Evolutionary conservation across 2,329 filamentous ascomycete genomes (phyloP), one percentile per base, ranked within the genome.

Genomic region (Endoconidiophora laricicola): DNA sequence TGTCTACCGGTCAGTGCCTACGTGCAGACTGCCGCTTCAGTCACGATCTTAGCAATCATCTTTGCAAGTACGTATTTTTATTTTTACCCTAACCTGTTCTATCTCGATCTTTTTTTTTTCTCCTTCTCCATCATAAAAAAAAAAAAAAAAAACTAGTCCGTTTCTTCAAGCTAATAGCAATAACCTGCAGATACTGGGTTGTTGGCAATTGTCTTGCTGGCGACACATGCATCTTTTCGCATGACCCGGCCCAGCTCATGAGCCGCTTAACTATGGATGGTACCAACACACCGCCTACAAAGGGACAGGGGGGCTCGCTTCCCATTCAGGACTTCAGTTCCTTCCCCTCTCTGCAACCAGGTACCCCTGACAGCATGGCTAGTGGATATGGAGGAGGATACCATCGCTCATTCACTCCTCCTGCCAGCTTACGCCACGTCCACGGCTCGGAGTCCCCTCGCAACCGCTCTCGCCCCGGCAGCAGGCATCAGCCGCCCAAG

Each of bases 1-100:
- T 98, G 55, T 90, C 88, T 7, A 93, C 84, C 6, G 91, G 91
- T n/a, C 85, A 91, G 64, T 98, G 91, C 63, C 79, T 95, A 48
- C 79, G 91, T 53, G 90, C 90, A 54, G 91, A 98, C 65, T 98
- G 91, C 64, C 82, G 90, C 52, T 98, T 96, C 65, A 94, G 88
- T 57, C 91, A 98, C 64, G 90, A 98, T 63, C 74, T 94, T 42
- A 94, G 86, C 61, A 93, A 85, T 60, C 91, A 95, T 60, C 76
- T 98, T 55, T 98, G 91, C 88, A 96, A 96, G 86, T 93, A 71
- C 74, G 86, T 82, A 48, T 50, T 14, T 52, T 20, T 22, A 51
- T 44, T 37, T 20, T 38, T 56, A 50, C 54, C 58, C 49, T 18
- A 18, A 18, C 16, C 50, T 20, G n/a, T 33, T 46, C 36, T 44